A percentile compares a stretch with the other conserved stretches of the same genome.
These are phyloP conservation scores for Brassica hybrid DNA, from an alignment of 441 rosid genomes.

Conservation along the genomic window DNA sequence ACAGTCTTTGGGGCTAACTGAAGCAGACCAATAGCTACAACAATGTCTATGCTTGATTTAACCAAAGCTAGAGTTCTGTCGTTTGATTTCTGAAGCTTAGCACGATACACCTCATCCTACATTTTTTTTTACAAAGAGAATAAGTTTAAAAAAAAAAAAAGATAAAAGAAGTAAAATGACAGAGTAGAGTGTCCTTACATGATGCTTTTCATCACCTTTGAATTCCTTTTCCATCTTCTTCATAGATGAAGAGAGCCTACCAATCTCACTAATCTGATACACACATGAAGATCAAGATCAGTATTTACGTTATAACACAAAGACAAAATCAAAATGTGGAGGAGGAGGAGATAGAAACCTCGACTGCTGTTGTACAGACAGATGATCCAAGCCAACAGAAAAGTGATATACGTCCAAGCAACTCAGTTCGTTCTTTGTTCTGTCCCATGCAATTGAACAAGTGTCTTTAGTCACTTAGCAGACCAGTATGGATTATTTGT, in stretches of 20 bases:
- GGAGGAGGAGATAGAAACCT: slow-evolving; percentile 57
- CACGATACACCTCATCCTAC: slow-evolving; percentile 76
- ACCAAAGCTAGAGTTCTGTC: slow-evolving; percentile 85
- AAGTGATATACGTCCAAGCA: slow-evolving; percentile 88
- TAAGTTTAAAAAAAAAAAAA: slow-evolving; percentile 1
- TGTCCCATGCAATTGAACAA: slow-evolving; percentile 32
- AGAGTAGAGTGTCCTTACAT: slow-evolving; percentile 45
- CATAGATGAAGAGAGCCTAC: slow-evolving; percentile 81
- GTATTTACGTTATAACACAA: not conserved
- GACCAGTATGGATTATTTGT: not conserved
- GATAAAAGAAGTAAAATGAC: not conserved
- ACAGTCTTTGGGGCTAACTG: slow-evolving; percentile 90
- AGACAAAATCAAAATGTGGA: slow-evolving; percentile 8
- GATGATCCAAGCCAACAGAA: slow-evolving; percentile 95
- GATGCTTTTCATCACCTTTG: slow-evolving; percentile 59
- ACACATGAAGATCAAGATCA: slow-evolving; percentile 5
- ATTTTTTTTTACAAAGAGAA: not conserved
- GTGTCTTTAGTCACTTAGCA: not conserved
- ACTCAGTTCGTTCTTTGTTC: slow-evolving; percentile 89
- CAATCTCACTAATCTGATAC: slow-evolving; percentile 80
- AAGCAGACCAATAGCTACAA: slow-evolving; percentile 90
- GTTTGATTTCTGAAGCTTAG: slow-evolving; percentile 82
- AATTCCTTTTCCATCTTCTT: slow-evolving; percentile 83
- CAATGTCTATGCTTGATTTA: slow-evolving; percentile 83
- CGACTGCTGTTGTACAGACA: slow-evolving; percentile 75